Evolutionary conservation across 805 yeast species (phyloP).

Genomic region (Myxozyma mucilagina): DNA sequence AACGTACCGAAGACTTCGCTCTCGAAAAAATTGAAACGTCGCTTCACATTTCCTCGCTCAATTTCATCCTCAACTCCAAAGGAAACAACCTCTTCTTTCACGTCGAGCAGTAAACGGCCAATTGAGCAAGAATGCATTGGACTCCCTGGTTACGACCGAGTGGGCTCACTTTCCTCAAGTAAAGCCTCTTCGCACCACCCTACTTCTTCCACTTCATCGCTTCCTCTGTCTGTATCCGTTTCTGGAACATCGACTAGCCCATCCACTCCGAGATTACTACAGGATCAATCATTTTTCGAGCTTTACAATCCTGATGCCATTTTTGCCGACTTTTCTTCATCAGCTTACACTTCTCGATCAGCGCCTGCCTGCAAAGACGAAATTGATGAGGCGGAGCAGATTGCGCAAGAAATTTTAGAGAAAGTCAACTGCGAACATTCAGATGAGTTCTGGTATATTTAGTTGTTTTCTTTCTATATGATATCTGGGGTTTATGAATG

Average conservation of each 20-base stretch:
- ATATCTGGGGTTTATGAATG: not conserved
- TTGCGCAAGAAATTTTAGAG: constrained; percentile 20
- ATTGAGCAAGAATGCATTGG: not conserved
- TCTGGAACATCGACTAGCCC: constrained; percentile 1
- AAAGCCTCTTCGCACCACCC: not conserved
- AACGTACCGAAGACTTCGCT: constrained; percentile 18
- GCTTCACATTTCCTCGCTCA: constrained; percentile 26
- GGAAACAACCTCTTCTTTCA: not conserved
- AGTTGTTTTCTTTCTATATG: not conserved
- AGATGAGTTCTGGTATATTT: constrained; percentile 9
- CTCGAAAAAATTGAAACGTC: constrained; percentile 21
- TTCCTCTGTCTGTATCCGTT: not conserved
- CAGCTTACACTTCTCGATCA: not conserved
- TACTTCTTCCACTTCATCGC: not conserved
- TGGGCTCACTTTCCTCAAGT: not conserved
- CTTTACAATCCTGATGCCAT: not conserved
- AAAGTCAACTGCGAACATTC: constrained; percentile 9
- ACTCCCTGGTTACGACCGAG: not conserved
- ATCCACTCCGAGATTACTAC: constrained; percentile 13
- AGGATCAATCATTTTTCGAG: constrained; percentile 25
- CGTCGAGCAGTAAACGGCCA: not conserved
- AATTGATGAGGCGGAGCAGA: constrained; percentile 18
- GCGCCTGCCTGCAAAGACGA: not conserved
- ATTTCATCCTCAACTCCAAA: not conserved
- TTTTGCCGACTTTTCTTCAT: not conserved